phyloP scores from a whole-genome alignment of 2,329 filamentous ascomycete species.

The Colletotrichum sp. region DNA sequence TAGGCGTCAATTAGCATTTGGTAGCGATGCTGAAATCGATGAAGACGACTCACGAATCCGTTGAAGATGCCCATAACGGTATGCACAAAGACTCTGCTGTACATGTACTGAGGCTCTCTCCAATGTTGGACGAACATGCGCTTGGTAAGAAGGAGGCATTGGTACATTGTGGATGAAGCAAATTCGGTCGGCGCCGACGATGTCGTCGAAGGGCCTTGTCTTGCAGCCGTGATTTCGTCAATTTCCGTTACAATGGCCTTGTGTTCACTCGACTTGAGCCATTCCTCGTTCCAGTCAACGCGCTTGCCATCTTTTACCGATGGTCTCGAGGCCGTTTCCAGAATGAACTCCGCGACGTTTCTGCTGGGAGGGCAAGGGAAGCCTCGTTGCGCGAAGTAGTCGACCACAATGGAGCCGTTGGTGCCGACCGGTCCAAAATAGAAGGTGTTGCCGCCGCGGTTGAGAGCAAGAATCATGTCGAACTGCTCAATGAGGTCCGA shows the following conservation, averaged over 20 bases:
- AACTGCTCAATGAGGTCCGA: conserved; percentile 69
- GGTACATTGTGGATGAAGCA: conserved; percentile 67
- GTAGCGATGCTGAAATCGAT: background rate
- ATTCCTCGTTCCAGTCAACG: conserved; percentile 78
- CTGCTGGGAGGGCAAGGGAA: conserved; percentile 65
- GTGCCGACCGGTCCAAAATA: conserved; percentile 77
- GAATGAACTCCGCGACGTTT: conserved; percentile 56
- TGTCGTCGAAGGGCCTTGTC: conserved; percentile 37
- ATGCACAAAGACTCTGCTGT: conserved; percentile 76
- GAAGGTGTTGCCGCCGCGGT: conserved; percentile 72
- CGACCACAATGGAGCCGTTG: conserved; percentile 62
- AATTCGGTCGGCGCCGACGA: conserved; percentile 55
- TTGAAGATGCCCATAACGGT: conserved; percentile 79
- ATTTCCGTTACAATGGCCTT: conserved; percentile 68
- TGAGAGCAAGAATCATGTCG: conserved; percentile 74
- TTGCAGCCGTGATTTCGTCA: conserved; percentile 55
- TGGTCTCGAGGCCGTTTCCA: conserved; percentile 47
- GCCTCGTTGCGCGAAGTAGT: conserved; percentile 68
- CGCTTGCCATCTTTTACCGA: conserved; percentile 39
- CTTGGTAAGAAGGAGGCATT: conserved; percentile 71
- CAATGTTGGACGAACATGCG: conserved; percentile 77
- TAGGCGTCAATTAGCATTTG: background rate
- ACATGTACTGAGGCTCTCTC: conserved; percentile 78
- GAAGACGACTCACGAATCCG: conserved; percentile 49
- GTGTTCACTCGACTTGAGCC: conserved; percentile 69